Evolutionary conservation across 805 yeast species (phyloP), one percentile per base, ranked within the genome.

Genomic region (Yamadazyma kitorensis): DNA sequence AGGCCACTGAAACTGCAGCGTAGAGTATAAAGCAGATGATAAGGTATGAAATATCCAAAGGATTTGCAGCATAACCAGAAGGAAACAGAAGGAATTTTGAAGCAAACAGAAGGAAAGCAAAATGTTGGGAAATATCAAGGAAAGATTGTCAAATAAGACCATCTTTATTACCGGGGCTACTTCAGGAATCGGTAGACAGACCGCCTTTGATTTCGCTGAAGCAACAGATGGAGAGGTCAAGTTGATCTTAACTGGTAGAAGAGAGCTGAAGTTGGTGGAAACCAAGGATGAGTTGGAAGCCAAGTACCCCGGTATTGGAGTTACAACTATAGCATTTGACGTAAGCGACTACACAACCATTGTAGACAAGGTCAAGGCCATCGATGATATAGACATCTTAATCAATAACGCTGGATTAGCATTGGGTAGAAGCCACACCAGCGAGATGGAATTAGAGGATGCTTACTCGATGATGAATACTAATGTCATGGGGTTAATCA

Each of bases 111-210:
- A n/a, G n/a, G n/a, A n/a, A n/a, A n/a, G n/a, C n/a, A 20, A 7
- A 7, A 20, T 20, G 22, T 20, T 20, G 7, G 22, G 22, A 7
- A 20, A 20, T 7, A 20, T 20, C 10, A 20, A 20, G 10, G 22
- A 20, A 20, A 20, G 22, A 10, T 10, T 20, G 7, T 20, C 22
- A 20, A 20, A 20, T 20, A 26, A 26, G 15, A 24, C 18, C 6
- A 82, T 76, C 0, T 56, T 78, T 24, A 69, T 70, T 35, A 70
- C 75, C 2, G 75, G 76, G 4, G 73, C 70, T 1, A 65, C 73
- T 0, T 67, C 74, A 0, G 75, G 76, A 3, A 71, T 71, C 26
- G 76, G 76, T 3, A 62, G 44, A 37, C 60, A 64, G 7, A 51
- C 64, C 9, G 63, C 73, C 17, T 49, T 55, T 18, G 73, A 66